Evolutionary conservation across 345 rosid species (phyloP).

Genomic region (Pistacia vera): DNA sequence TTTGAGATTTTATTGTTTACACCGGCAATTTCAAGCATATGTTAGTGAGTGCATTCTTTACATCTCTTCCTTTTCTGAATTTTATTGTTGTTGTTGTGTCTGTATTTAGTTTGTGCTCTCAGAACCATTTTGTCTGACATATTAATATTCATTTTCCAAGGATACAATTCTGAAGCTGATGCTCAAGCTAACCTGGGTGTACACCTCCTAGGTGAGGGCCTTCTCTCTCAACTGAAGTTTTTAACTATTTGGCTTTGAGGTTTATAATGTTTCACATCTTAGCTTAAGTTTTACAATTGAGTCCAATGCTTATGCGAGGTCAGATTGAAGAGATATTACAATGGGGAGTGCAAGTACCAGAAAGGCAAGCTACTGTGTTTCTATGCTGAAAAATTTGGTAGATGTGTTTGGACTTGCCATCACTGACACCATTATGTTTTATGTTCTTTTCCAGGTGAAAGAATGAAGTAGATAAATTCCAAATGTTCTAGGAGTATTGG

Average conservation of each 20-base stretch:
- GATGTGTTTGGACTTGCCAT: background rate
- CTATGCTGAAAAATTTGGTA: background rate
- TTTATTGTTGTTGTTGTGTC: background rate
- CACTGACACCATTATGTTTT: background rate
- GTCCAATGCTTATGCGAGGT: conserved; percentile 48
- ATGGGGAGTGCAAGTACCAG: conserved; percentile 5
- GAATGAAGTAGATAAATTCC: background rate
- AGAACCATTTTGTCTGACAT: background rate
- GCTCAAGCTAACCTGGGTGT: conserved; percentile 71
- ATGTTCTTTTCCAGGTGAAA: background rate
- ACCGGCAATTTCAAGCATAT: background rate
- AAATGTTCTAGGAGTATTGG: background rate
- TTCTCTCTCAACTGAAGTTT: background rate
- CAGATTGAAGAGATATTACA: conserved; percentile 46
- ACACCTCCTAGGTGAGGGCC: conserved; percentile 53
- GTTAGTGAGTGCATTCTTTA: background rate
- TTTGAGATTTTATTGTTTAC: no score
- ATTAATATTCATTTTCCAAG: conserved; percentile 31
- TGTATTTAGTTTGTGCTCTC: no score
- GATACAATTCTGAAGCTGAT: conserved; percentile 74
- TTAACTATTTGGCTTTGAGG: background rate
- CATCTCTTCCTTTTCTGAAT: background rate
- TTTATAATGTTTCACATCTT: conserved; percentile 4
- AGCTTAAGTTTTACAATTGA: background rate
- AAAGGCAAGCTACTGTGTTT: background rate